These are phyloP conservation scores for Clonostachys rhizophaga DNA, from an alignment of 2,329 filamentous ascomycete genomes.

Conservation along the genomic window DNA sequence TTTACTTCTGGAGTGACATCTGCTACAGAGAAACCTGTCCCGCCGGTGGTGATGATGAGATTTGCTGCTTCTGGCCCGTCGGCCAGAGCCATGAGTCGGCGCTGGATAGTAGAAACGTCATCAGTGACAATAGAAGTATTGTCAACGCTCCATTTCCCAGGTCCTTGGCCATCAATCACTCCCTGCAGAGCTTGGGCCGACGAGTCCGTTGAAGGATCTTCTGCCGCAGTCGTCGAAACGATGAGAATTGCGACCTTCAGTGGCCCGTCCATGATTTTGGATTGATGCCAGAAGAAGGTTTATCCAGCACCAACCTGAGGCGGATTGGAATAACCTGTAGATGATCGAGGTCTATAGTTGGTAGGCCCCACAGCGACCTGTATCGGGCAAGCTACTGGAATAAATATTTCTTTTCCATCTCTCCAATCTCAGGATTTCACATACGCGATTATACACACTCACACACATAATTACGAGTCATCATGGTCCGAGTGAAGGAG, in stretches of 20 bases:
- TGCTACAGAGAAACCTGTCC: conserved; percentile 83
- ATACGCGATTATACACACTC: too few relatives aligned
- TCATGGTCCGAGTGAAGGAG: conserved; percentile 94
- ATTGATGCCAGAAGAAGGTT: neutral
- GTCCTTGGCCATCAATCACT: conserved; percentile 63
- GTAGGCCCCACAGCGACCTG: neutral
- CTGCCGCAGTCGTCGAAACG: conserved; percentile 83
- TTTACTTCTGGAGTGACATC: conserved; percentile 85
- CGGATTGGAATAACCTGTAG: neutral
- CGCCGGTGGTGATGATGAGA: conserved; percentile 82
- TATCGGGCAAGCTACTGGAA: neutral
- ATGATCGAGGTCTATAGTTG: neutral
- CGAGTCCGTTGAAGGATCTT: conserved; percentile 74
- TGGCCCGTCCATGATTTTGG: conserved; percentile 14
- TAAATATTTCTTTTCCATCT: too few relatives aligned
- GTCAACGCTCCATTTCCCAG: conserved; percentile 65
- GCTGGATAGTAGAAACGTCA: conserved; percentile 68
- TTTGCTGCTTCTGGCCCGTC: conserved; percentile 63
- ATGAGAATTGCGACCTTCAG: conserved; percentile 77
- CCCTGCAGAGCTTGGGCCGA: conserved; percentile 62
- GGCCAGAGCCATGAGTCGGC: conserved; percentile 66
- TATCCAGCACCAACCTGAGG: neutral
- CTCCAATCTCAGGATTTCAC: too few relatives aligned
- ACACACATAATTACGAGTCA: neutral
- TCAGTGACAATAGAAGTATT: conserved; percentile 77